Conservation (phyloP, 164 flowering plant species). For the Berberis thunbergii region DNA sequence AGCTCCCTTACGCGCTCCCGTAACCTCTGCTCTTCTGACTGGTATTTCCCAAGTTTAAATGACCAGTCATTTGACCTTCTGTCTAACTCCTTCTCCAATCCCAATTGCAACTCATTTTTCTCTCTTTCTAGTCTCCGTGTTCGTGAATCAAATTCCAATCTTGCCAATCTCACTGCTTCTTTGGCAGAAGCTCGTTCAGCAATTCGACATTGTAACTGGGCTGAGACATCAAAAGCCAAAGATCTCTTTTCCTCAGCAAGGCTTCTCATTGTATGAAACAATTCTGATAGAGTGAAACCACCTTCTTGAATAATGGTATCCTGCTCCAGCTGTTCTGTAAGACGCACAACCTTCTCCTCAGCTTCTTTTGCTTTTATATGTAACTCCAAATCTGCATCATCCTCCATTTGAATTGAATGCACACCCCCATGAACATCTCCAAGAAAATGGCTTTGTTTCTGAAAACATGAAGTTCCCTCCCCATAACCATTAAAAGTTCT, state of each 20-base stretch:
- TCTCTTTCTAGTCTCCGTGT: constrained; percentile 61
- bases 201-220: constrained; percentile 42
- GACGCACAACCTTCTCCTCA: constrained; percentile 42
- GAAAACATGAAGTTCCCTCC: no score
- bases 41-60: constrained; percentile 65
- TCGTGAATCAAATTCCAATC: constrained; percentile 37
- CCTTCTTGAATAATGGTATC: constrained; percentile 31
- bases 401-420: constrained; percentile 21
- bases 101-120: constrained; percentile 59
- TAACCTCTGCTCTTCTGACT: constrained; percentile 78
- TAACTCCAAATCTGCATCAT: constrained; percentile 39
- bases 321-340: constrained; percentile 56
- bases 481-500: constrained; percentile 5
- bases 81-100: constrained; percentile 77
- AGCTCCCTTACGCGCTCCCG: constrained; percentile 89
- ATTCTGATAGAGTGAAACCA: constrained; percentile 28
- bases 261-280: constrained; percentile 44
- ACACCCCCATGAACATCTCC: constrained; percentile 8
- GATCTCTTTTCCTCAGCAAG: constrained; percentile 42
- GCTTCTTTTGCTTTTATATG: constrained; percentile 47
- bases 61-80: constrained; percentile 90
- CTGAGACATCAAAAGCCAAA: constrained; percentile 65
- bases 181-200: constrained; percentile 46
- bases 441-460: no score
- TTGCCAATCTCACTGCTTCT: constrained; percentile 40